Base-by-base conservation (phyloP, 1,284 basidiomycete genomes). In the Sporisorium scitamineum region DNA sequence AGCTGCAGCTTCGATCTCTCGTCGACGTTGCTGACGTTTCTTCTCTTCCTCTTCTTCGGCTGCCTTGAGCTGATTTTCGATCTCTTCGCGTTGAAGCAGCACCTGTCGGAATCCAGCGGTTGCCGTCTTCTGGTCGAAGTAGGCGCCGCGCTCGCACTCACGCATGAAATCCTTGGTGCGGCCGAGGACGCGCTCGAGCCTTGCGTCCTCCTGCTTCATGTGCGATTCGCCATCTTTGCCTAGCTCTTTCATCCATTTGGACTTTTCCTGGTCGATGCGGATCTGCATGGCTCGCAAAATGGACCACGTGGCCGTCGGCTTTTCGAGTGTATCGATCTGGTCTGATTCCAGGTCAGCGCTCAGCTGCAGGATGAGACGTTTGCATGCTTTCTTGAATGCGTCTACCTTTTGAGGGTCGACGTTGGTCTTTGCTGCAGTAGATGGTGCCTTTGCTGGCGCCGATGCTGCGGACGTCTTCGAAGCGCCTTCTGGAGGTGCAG, bases 1-100 rank as follows among this genome's bases (percentile, higher is more conserved):
- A 26, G 56, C 53, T 24, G 74, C 70, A 34, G 66, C 70, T 41
- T 88, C 86, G 24, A 89, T 89, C 53, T 94, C 84, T 4, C 82
- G 83, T 24, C 86, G 84, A 60, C 89, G 86, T 77, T 88, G 77
- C 70, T 86, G 57, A 74, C 87, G 79, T 81, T 88, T 57, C 48
- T 53, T 65, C 51, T 59, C 60, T 39, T 68, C 68, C 54, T 61
- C 60, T 34, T 74, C 72, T 42, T 69, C 61, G 26, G 48, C 56
- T 27, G 72, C 77, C 26, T 80, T 74, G 58, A 78, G 69, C 55
- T 73, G 72, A 41, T 64, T 66, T 50, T 74, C 59, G 52, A 66
- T 70, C 42, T 66, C 56, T 51, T 74, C 73, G n/a, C 77, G 79
- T 61, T 81, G 72, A 34, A 72, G 61, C 32, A 76, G 73, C 57